Evolutionary conservation across 805 yeast species (phyloP), one percentile per base, ranked within the genome.

Genomic region (Torulaspora quercuum): DNA sequence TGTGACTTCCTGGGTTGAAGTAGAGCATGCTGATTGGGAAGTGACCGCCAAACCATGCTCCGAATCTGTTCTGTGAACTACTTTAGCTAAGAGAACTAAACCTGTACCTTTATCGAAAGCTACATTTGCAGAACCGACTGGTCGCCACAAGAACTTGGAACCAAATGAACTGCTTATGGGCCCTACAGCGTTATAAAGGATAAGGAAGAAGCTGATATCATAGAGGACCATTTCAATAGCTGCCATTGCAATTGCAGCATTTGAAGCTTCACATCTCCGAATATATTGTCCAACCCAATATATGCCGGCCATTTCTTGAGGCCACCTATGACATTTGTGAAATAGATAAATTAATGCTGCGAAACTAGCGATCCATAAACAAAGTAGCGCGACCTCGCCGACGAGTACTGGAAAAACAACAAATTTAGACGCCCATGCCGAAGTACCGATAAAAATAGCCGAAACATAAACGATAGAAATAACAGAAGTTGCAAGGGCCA

Each of bases 401-500:
- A 24, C n/a, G 7, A 24, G 11, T 7, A 24, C 11, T n/a, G 26
- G 26, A 8, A 15, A 13, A 8, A 15, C 26, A 6, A 24, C 11
- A 3, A 24, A 3, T 8, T 3, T 10, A 8, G 11, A n/a, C 13
- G 26, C 26, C 26, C 26, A 13, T 11, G 11, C n/a, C 8, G 11
- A 3, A 11, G 26, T 8, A 6, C 26, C 13, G 13, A n/a, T 3
- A 15, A 24, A 24, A 15, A 24, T 24, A 4, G 7, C 26, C 7
- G 13, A 11, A 5, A 24, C 15, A 6, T 24, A 24, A 15, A n/a
- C 13, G 4, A 17, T 25, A n/a, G 27, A 25, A 3, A 12, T 12
- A n/a, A 12, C 16, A n/a, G 16, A n/a, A 12, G 27, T 25, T n/a
- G 16, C 27, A 15, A 25, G 15, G 26, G 27, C 27, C 27, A 25